phyloP scores from a whole-genome alignment of 371 early-diverging fungal species.

The Saksenaea oblongispora region DNA sequence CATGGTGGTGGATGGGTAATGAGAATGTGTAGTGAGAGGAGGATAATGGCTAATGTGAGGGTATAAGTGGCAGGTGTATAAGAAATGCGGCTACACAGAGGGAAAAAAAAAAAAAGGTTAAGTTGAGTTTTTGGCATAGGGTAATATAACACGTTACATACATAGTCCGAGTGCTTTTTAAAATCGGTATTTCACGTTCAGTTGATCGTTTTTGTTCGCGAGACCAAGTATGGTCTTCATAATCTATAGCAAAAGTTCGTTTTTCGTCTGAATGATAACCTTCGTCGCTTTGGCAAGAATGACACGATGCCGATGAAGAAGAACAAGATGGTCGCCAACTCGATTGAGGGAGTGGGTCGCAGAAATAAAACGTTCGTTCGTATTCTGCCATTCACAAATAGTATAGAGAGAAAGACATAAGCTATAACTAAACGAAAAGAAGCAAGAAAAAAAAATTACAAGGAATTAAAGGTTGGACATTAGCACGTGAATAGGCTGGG shows the following conservation, averaged over 20 bases:
- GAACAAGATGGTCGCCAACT: slow-evolving; percentile 16
- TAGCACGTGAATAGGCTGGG: slow-evolving; percentile 12
- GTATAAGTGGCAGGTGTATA: slow-evolving; percentile 42
- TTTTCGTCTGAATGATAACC: slow-evolving; percentile 48
- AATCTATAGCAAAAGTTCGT: slow-evolving; percentile 15
- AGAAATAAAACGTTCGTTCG: slow-evolving; percentile 17
- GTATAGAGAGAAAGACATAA: not conserved
- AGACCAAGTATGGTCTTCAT: not conserved
- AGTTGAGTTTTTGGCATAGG: not conserved
- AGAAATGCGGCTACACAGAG: slow-evolving; percentile 36
- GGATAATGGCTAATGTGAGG: slow-evolving; percentile 37
- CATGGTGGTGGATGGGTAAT: slow-evolving; percentile 37
- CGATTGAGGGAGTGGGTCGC: slow-evolving; percentile 12
- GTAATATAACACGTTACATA: slow-evolving; percentile 15
- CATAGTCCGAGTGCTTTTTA: slow-evolving; percentile 46
- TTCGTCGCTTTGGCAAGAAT: slow-evolving; percentile 38
- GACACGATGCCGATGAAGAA: slow-evolving; percentile 23
- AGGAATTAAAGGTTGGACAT: slow-evolving; percentile 7
- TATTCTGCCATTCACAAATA: slow-evolving; percentile 19
- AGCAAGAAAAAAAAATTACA: slow-evolving; percentile 3
- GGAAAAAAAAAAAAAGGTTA: slow-evolving; percentile 3
- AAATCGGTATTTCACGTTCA: slow-evolving; percentile 37
- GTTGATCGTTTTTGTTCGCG: slow-evolving; percentile 12
- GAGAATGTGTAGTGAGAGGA: slow-evolving; percentile 46
- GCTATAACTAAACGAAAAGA: not conserved